phyloP scores from a whole-genome alignment of 768 basidiomycete genomes.

The Dacryopinax spathularia region DNA sequence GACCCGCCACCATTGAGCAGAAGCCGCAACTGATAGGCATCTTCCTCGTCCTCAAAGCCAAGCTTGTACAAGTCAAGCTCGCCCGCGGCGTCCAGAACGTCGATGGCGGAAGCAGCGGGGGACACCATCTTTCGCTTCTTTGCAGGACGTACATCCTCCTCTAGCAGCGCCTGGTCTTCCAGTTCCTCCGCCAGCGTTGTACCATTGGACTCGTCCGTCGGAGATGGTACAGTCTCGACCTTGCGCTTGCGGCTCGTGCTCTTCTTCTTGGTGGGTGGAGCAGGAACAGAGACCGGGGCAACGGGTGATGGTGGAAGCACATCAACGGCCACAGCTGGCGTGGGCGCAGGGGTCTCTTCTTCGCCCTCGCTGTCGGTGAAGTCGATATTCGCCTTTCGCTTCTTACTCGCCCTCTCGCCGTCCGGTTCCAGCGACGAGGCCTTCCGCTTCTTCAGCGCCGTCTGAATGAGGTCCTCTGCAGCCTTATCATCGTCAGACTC shows the following conservation, averaged over 20 bases:
- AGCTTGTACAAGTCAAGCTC: slow-evolving; percentile 21
- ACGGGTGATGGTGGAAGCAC: background rate
- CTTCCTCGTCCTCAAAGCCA: slow-evolving; percentile 27
- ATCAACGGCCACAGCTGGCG: background rate
- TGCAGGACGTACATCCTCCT: background rate
- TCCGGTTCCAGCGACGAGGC: background rate
- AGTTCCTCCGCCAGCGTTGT: background rate
- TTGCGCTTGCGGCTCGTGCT: slow-evolving; percentile 2
- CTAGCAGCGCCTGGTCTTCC: background rate
- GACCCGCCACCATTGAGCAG: slow-evolving; percentile 10
- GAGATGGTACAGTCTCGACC: background rate
- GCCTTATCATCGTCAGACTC: background rate
- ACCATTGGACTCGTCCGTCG: slow-evolving; percentile 1
- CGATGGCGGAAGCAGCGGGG: background rate
- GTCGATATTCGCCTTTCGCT: slow-evolving; percentile 3
- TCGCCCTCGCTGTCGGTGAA: slow-evolving; percentile 15
- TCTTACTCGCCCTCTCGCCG: background rate
- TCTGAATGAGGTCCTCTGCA: background rate
- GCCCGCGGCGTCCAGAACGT: background rate
- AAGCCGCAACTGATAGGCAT: slow-evolving; percentile 15
- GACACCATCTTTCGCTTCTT: background rate
- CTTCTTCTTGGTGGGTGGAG: background rate
- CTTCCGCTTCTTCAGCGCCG: background rate
- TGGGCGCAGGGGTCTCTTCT: background rate
- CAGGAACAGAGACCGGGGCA: background rate